phyloP scores from a whole-genome alignment of 2,329 filamentous ascomycete genomes.

The Curvularia sp. region DNA sequence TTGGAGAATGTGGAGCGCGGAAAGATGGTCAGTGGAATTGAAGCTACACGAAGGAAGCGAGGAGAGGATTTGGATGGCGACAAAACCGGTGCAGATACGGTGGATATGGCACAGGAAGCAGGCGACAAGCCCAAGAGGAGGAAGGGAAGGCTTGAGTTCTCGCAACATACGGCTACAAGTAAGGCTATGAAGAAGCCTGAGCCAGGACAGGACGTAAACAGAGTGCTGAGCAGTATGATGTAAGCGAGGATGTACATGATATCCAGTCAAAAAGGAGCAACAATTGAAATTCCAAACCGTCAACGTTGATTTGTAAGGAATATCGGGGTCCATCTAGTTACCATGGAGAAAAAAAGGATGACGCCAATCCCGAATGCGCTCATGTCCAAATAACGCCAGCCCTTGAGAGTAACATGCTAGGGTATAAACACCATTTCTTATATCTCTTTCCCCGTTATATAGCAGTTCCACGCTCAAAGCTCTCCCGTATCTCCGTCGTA shows the following conservation, averaged over 20 bases:
- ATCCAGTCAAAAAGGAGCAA: conserved; percentile 12
- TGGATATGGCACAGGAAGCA: conserved; percentile 40
- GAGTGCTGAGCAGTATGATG: conserved; percentile 49
- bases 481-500: conserved; percentile 94
- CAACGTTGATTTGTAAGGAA: background rate
- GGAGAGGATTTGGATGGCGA: conserved; percentile 34
- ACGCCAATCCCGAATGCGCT: conserved; percentile 7
- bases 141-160: conserved; percentile 62
- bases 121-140: conserved; percentile 36
- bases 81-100: conserved; percentile 25
- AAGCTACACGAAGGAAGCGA: conserved; percentile 63
- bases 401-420: conserved; percentile 21
- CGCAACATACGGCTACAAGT: conserved; percentile 65
- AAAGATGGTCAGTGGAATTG: conserved; percentile 74
- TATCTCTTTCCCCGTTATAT: conserved; percentile 61
- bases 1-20: conserved; percentile 78
- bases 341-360: background rate
- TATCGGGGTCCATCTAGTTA: background rate
- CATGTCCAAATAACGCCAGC: conserved; percentile 12
- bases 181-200: conserved; percentile 45
- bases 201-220: conserved; percentile 40
- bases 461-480: conserved; percentile 96
- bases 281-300: background rate
- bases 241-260: conserved; percentile 23
- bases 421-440: conserved; percentile 32